Evolutionary conservation across 495 filamentous ascomycete species (phyloP), one percentile per base, ranked within the genome.

Genomic region (Massariosphaeria phaeospora): DNA sequence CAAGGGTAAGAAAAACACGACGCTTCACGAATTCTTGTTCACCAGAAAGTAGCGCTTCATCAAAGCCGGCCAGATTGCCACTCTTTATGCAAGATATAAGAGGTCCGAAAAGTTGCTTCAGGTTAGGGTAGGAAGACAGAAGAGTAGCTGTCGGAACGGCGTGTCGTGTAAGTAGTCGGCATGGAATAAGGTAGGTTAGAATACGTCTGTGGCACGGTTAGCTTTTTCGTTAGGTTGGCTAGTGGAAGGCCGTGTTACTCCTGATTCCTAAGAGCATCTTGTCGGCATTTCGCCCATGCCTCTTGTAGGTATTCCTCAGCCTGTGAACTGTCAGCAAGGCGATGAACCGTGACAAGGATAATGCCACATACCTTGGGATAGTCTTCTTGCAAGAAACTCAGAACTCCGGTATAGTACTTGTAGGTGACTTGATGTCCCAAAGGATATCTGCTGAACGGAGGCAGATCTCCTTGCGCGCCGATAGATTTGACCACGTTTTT

Each of bases 351-450:
- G n/a, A n/a, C n/a, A n/a, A n/a, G n/a, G n/a, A n/a, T n/a, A n/a
- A n/a, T n/a, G n/a, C 31, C 9, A 18, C 69, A 21, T 73, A 88
- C 87, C 70, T 83, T 74, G 1, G 72, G 73, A 61, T 98, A 98
- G 56, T 96, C 84, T 67, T 97, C 94, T 54, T 96, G 90, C 9
- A 98, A 69, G 67, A 97, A 97, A 44, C 79, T 72, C 20, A 97
- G 81, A 13, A 97, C 85, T 13, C 94, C 93, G 61, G 88, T 76
- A 65, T 95, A 96, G 70, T 96, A 98, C 63, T 90, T 86, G 72
- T 94, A 97, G 1, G 93, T 96, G n/a, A 96, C 90, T 39, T 86
- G 84, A 57, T 98, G 91, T 0, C 89, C 82, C 52, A 84, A 87
- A 1, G 93, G 93, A 66, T 91, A 96, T 6, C 72, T 70, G 1